phyloP scores from a whole-genome alignment of 2,329 filamentous ascomycete species.

The Claviceps arundinis region DNA sequence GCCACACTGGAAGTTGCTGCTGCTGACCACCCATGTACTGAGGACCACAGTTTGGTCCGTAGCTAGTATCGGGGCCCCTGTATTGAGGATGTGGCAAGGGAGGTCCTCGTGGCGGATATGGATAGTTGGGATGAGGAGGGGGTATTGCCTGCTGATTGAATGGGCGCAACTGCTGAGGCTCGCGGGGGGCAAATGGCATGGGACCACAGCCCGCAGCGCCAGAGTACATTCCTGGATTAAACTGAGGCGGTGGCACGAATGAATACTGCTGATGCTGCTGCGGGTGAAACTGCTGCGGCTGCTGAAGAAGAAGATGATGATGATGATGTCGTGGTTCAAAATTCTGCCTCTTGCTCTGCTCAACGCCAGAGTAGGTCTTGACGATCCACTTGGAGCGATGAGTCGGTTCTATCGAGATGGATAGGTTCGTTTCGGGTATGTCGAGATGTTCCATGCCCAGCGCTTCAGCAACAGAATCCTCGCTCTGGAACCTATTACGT shows the following conservation, averaged over 20 bases:
- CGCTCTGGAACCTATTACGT: slow-evolving; percentile 13
- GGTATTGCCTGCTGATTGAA: background rate
- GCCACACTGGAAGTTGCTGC: background rate
- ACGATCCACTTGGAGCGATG: slow-evolving; percentile 20
- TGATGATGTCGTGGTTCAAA: background rate
- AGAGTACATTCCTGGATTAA: background rate
- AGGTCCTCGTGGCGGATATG: background rate
- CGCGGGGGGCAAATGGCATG: background rate
- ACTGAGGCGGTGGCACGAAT: background rate
- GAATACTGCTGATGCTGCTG: background rate
- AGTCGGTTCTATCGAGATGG: slow-evolving; percentile 14
- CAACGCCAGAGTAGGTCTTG: background rate
- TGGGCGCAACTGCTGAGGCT: background rate
- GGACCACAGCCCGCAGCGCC: background rate
- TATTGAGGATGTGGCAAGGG: background rate
- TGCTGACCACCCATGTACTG: background rate
- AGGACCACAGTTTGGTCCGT: background rate
- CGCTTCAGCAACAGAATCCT: slow-evolving; percentile 15
- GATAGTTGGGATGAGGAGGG: background rate
- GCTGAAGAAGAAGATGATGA: background rate
- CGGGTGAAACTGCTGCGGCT: background rate
- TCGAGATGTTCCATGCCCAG: slow-evolving; percentile 11
- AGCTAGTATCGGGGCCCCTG: background rate
- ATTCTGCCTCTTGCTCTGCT: slow-evolving; percentile 1
- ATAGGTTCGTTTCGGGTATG: slow-evolving; percentile 15